phyloP scores from a whole-genome alignment of 495 filamentous ascomycete genomes.

The Trichocladium uniseriatum region DNA sequence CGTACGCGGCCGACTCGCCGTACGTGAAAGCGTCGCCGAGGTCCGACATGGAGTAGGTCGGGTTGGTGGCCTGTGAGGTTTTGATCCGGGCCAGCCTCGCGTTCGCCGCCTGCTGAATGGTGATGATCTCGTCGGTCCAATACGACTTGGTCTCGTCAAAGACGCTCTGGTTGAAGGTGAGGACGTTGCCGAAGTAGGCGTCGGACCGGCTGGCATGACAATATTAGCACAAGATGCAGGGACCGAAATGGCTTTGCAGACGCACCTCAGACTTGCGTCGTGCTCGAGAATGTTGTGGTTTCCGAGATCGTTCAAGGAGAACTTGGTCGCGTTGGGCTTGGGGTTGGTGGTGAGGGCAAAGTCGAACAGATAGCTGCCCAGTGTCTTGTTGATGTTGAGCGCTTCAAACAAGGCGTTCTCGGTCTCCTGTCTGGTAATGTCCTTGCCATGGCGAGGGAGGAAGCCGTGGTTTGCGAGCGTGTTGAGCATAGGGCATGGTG shows the following conservation, averaged over 20 bases:
- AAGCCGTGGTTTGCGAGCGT: slow-evolving; percentile 32
- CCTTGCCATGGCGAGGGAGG: slow-evolving; percentile 29
- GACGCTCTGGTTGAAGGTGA: slow-evolving; percentile 38
- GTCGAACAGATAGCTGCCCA: slow-evolving; percentile 32
- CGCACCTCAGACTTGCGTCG: slow-evolving; percentile 43
- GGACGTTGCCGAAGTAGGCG: slow-evolving; percentile 33
- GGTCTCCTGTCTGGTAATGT: slow-evolving; percentile 28
- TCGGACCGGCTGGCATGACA: slow-evolving; percentile 41
- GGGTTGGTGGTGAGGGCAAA: slow-evolving; percentile 40
- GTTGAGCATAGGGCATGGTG: slow-evolving; percentile 35
- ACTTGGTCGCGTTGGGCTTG: slow-evolving; percentile 39
- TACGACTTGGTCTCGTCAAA: slow-evolving; percentile 38
- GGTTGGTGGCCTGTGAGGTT: slow-evolving; percentile 39
- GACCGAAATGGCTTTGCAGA: neutral
- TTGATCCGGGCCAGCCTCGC: slow-evolving; percentile 35
- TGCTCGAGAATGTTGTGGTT: slow-evolving; percentile 40
- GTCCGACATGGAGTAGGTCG: slow-evolving; percentile 27
- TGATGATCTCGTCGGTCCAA: slow-evolving; percentile 33
- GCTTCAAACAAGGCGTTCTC: slow-evolving; percentile 30
- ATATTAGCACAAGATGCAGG: no score
- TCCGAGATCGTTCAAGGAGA: slow-evolving; percentile 40
- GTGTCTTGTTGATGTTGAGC: slow-evolving; percentile 34
- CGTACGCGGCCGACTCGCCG: slow-evolving; percentile 39
- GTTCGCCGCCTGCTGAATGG: slow-evolving; percentile 34
- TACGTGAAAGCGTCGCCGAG: slow-evolving; percentile 32